Conservation (phyloP, 2,329 filamentous ascomycete genomes). For the Cordyceps cateniannulata region DNA sequence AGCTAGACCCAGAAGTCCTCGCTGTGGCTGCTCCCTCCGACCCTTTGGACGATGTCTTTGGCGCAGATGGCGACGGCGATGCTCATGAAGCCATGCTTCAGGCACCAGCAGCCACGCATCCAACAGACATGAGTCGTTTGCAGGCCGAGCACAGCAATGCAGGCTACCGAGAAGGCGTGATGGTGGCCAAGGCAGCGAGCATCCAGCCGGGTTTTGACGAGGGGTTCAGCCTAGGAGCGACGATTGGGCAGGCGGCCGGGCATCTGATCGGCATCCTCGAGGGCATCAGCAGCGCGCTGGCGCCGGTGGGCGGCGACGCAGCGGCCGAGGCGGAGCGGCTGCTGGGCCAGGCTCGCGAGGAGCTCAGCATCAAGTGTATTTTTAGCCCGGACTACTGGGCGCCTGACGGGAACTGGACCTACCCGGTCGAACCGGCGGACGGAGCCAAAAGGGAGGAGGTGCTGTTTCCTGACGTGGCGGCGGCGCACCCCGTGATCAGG, state of each 20-base stretch:
- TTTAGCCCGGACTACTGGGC: conserved; percentile 63
- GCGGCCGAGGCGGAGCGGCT: conserved; percentile 24
- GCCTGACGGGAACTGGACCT: conserved; percentile 66
- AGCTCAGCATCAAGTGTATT: conserved; percentile 55
- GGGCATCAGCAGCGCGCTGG: conserved; percentile 52
- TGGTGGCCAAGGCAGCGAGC: conserved; percentile 64
- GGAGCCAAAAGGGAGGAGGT: conserved; percentile 26
- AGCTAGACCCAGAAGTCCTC: neutral
- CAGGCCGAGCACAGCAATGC: conserved; percentile 72
- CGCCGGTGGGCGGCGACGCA: conserved; percentile 20
- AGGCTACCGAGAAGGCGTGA: conserved; percentile 85
- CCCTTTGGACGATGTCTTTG: conserved; percentile 32
- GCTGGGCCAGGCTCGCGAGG: conserved; percentile 45
- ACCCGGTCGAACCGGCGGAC: conserved; percentile 37
- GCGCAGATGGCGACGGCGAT: conserved; percentile 16
- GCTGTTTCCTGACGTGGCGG: conserved; percentile 57
- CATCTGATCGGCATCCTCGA: conserved; percentile 72
- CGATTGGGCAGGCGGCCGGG: conserved; percentile 68
- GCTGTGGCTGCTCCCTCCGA: conserved; percentile 13
- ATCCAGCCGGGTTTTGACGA: conserved; percentile 90
- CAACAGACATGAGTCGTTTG: conserved; percentile 65
- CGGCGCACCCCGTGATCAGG: conserved; percentile 58
- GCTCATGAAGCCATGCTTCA: conserved; percentile 7
- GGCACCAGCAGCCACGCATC: conserved; percentile 27
- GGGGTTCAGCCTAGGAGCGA: conserved; percentile 77